Conservation (phyloP, 2,329 filamentous ascomycete genomes). For the Aureobasidium sp. region DNA sequence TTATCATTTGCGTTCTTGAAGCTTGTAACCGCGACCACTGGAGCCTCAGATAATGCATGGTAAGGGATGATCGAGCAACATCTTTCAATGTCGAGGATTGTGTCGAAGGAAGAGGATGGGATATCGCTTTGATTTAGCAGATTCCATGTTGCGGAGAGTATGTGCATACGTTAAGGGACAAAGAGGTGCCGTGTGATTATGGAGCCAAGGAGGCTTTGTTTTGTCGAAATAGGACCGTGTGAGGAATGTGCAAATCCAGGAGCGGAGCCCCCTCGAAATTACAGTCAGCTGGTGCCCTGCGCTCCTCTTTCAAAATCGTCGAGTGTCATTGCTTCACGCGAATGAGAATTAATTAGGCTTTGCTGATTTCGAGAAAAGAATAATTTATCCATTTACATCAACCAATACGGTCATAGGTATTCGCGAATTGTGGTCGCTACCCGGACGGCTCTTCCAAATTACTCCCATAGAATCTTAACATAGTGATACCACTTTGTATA, state of each 20-base stretch:
- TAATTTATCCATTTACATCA: no score
- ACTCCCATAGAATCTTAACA: constrained; percentile 27
- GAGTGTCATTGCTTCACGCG: no score
- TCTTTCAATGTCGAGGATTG: neutral
- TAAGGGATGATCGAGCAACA: no score
- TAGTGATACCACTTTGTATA: constrained; percentile 27
- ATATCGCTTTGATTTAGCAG: neutral
- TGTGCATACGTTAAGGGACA: neutral
- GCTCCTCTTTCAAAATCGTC: neutral
- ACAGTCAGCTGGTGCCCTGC: neutral
- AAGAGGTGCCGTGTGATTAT: neutral
- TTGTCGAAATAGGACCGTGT: neutral
- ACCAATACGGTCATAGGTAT: neutral
- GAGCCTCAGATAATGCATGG: no score
- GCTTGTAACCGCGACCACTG: no score
- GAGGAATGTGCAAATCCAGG: neutral
- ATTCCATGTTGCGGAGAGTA: neutral
- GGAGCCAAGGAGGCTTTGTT: neutral
- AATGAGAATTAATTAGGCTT: neutral
- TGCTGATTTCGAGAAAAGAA: no score
- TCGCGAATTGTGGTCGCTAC: neutral
- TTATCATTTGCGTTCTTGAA: no score
- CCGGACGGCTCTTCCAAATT: neutral
- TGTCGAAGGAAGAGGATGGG: neutral
- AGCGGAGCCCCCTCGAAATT: no score